These are phyloP conservation scores for Polyporus tsugae DNA, from an alignment of 1,284 basidiomycete species.

Conservation along the genomic window DNA sequence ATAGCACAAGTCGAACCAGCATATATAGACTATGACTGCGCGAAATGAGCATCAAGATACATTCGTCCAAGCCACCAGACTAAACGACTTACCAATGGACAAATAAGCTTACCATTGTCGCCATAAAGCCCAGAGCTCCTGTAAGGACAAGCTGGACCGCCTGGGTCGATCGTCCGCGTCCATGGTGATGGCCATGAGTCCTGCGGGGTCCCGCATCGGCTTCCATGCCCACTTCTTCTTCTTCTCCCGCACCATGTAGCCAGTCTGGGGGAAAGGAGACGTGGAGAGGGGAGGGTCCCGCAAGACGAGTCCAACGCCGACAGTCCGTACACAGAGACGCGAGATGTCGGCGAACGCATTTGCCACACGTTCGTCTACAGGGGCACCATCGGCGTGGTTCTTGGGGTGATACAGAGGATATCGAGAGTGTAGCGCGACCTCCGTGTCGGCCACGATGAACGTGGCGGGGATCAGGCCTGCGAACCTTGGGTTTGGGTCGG, in stretches of 20 bases:
- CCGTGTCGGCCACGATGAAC: constrained; percentile 2
- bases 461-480: neutral
- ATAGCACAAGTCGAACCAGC: neutral
- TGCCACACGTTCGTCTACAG: neutral
- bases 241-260: neutral
- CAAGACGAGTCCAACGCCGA: neutral
- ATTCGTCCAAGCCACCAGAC: neutral
- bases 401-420: neutral
- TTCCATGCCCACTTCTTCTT: constrained; percentile 8
- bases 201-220: too few species aligned
- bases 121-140: neutral
- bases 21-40: neutral
- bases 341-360: neutral
- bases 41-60: neutral
- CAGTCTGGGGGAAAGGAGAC: neutral
- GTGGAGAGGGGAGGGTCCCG: neutral
- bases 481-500: neutral
- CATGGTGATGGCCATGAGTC: neutral
- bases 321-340: neutral
- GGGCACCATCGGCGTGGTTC: neutral
- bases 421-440: neutral
- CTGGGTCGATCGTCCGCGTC: neutral
- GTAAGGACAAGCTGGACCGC: neutral
- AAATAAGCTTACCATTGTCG: neutral
- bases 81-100: neutral